Evolutionary conservation across 2,329 filamentous ascomycete species (phyloP).

Genomic region (Phialophora macrospora): DNA sequence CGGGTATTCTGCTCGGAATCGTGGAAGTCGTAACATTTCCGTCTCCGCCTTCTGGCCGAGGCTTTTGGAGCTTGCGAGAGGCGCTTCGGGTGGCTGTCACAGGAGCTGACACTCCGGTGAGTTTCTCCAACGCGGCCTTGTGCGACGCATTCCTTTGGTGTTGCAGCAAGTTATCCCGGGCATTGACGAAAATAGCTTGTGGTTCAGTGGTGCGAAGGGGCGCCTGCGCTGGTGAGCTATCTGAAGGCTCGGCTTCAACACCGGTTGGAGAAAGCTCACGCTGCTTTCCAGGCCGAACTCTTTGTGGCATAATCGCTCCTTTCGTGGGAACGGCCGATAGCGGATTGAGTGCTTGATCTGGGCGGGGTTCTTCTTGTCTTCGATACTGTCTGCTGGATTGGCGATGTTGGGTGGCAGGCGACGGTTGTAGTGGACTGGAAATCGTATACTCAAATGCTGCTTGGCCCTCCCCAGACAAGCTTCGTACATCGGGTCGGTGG

Average conservation of each 20-base stretch:
- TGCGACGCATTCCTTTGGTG: conserved; percentile 39
- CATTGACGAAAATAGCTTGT: conserved; percentile 4
- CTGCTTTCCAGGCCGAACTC: conserved; percentile 17
- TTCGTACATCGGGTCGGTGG: conserved; percentile 37
- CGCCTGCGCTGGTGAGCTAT: not conserved
- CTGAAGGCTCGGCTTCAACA: conserved; percentile 2
- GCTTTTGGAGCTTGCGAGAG: conserved; percentile 35
- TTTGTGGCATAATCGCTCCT: not conserved
- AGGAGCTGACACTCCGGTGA: conserved; percentile 31
- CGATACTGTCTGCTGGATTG: conserved; percentile 26
- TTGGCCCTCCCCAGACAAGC: conserved; percentile 34
- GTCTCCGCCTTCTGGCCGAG: conserved; percentile 11
- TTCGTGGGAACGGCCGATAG: conserved; percentile 1
- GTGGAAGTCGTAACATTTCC: conserved; percentile 5
- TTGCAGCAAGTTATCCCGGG: conserved; percentile 18
- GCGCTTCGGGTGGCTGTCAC: conserved; percentile 21
- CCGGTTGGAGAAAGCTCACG: conserved; percentile 4
- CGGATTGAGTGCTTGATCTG: conserved; percentile 3
- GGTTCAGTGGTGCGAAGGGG: conserved; percentile 1
- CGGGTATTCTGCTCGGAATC: conserved; percentile 31
- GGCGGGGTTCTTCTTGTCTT: conserved; percentile 9
- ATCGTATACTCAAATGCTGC: conserved; percentile 40
- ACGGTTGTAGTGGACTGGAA: conserved; percentile 21
- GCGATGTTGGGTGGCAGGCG: conserved; percentile 13
- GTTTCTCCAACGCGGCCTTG: conserved; percentile 38